Base-by-base conservation (phyloP, 106 monocot species). In the Iris macrosiphon region DNA sequence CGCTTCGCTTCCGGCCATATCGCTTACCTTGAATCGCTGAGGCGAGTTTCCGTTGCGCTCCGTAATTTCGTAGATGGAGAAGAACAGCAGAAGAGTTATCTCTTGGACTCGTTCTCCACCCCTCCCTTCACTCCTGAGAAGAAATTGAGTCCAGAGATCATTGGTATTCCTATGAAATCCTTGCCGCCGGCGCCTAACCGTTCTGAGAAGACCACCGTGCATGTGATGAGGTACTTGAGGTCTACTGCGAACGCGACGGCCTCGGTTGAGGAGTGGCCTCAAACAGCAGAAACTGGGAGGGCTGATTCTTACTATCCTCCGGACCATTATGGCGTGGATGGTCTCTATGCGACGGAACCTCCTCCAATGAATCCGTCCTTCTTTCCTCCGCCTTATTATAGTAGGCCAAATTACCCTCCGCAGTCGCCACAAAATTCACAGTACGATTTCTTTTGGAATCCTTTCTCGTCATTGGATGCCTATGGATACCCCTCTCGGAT, bases 381-480 rank as follows among this genome's bases (percentile, higher is more conserved):
- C 59, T 50, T 33, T 28, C 20, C 73, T 43, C 59, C 70, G 4
- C 48, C 76, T 49, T 70, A 61, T 52, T n/a, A n/a, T n/a, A n/a
- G n/a, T n/a, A 56, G 72, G 30, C 58, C 73, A 22, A 70, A 18
- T 34, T 45, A 69, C 26, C 75, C 70, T 40, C 78, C 74, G 7
- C 65, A 71, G 29, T 65, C 79, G 44, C 65, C 88, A 20, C 67
- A 81, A 43, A 70, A 60, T 31, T 65, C 83, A 25, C 75, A 73
- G 43, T 87, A 87, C 87, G 92, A 92, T 44, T 83, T 67, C 51
- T 92, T 92, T 19, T 94, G 88, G 88, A 89, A 89, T 57, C 80
- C 80, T 13, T 84, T 75, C 59, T 48, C 71, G 23, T 71, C 75
- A 38, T 20, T 74, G 48, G 74, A 79, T 22, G 38, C 57, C 14